Conservation (phyloP, 441 rosid species). For the Hura crepitans region DNA sequence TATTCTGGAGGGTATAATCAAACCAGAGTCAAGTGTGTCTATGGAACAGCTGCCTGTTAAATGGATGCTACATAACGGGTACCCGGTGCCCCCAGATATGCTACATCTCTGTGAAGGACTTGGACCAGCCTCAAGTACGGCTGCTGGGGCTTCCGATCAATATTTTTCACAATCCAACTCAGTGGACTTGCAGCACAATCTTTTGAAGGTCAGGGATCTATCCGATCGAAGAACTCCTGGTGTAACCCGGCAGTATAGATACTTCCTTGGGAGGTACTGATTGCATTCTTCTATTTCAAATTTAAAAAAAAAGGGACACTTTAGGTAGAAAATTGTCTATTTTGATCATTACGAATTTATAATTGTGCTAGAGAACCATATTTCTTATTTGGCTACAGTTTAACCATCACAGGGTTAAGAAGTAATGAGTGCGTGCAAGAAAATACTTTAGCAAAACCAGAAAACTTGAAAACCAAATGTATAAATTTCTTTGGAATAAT, state of each 20-base stretch:
- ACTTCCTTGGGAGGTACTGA: constrained; percentile 73
- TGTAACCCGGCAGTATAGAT: constrained; percentile 54
- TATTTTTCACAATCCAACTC: constrained; percentile 62
- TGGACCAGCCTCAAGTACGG: constrained; percentile 23
- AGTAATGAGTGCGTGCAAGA: not conserved
- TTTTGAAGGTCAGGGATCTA: constrained; percentile 51
- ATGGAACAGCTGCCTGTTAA: constrained; percentile 68
- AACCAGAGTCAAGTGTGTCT: constrained; percentile 35
- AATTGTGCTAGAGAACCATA: not conserved
- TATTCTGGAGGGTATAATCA: constrained; percentile 74
- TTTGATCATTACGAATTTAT: not conserved
- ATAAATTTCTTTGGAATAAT: not conserved
- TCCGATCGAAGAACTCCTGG: constrained; percentile 71
- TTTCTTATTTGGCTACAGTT: constrained; percentile 10
- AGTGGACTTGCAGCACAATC: constrained; percentile 49
- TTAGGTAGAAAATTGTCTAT: not conserved
- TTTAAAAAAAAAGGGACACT: too few relatives aligned
- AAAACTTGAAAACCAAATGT: not conserved
- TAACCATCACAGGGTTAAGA: not conserved
- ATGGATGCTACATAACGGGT: constrained; percentile 92
- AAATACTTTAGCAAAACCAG: not conserved
- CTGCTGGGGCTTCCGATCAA: constrained; percentile 26
- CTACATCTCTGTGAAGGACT: constrained; percentile 36
- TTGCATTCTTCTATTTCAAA: not conserved
- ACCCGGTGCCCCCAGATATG: constrained; percentile 69